A percentile compares a stretch with the other conserved stretches of the same genome.
Conservation (phyloP, 495 filamentous ascomycete genomes). For the Penicillium samsonianum region DNA sequence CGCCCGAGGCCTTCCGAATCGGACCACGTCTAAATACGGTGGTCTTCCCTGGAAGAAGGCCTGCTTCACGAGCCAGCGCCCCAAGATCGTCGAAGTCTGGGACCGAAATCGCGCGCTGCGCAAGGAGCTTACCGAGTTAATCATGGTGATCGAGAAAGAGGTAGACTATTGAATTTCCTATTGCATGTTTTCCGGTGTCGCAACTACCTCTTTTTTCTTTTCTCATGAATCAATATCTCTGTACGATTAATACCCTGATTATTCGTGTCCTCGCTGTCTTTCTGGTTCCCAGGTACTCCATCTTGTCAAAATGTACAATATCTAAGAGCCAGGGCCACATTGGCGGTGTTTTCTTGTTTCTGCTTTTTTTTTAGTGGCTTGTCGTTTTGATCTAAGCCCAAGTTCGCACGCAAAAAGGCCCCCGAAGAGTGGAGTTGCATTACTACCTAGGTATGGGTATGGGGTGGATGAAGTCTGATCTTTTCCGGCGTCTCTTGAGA, state of each 20-base stretch:
- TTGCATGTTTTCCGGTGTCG: not conserved
- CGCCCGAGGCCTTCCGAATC: conserved; percentile 65
- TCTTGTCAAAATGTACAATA: conserved; percentile 11
- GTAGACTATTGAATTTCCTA: conserved; percentile 37
- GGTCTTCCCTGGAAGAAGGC: conserved; percentile 46
- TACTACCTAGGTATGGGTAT: conserved; percentile 9
- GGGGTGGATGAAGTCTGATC: conserved; percentile 18
- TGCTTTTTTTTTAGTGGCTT: not conserved
- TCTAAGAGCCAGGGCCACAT: conserved; percentile 1
- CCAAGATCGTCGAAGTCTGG: conserved; percentile 47
- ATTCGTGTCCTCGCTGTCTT: conserved; percentile 7
- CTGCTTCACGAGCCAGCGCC: conserved; percentile 43
- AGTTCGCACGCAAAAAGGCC: conserved; percentile 19
- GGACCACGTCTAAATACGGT: conserved; percentile 34
- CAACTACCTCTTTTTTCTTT: conserved; percentile 11
- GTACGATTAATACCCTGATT: conserved; percentile 31
- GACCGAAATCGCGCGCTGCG: conserved; percentile 47
- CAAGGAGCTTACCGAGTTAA: conserved; percentile 47
- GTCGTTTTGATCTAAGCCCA: not conserved
- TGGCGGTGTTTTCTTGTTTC: conserved; percentile 11
- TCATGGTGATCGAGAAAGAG: conserved; percentile 48
- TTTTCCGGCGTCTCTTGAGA: conserved; percentile 28
- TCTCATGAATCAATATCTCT: conserved; percentile 21
- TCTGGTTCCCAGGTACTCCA: conserved; percentile 2
- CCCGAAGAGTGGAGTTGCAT: conserved; percentile 20